Conservation (phyloP, 345 rosid genomes). For the Lepidium aucheri region DNA sequence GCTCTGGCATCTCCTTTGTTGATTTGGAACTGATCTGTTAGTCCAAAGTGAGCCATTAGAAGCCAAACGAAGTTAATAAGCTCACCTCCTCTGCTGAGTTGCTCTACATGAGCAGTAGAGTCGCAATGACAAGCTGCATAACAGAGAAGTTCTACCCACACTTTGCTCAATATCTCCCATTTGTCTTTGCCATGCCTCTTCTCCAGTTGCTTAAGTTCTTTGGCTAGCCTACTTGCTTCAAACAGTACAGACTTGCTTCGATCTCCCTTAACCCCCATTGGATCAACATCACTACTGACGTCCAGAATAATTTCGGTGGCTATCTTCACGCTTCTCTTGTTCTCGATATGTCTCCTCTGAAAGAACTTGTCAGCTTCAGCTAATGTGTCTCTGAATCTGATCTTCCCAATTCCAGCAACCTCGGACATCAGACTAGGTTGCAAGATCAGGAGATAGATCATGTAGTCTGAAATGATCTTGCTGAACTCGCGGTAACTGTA, state of each 20-base stretch:
- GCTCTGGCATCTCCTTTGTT: conserved; percentile 52
- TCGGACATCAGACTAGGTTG: conserved; percentile 47
- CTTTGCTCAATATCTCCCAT: conserved; percentile 45
- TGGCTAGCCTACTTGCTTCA: conserved; percentile 51
- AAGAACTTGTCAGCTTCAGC: conserved; percentile 41
- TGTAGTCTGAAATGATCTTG: conserved; percentile 47
- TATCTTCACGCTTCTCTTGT: background rate
- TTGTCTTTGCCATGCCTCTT: background rate
- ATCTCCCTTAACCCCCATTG: conserved; percentile 45
- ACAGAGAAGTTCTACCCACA: conserved; percentile 60
- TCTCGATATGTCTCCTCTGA: conserved; percentile 16
- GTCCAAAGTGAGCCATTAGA: conserved; percentile 70
- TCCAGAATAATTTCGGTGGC: conserved; percentile 22
- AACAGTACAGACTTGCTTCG: conserved; percentile 56
- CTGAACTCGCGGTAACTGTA: conserved; percentile 24
- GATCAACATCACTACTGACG: conserved; percentile 28
- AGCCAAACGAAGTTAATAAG: conserved; percentile 57
- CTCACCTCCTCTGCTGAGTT: conserved; percentile 59
- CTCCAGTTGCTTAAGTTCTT: conserved; percentile 29
- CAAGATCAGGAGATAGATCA: conserved; percentile 49
- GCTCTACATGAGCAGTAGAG: conserved; percentile 46
- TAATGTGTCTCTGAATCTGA: conserved; percentile 45
- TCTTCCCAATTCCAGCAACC: conserved; percentile 46
- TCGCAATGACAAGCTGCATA: conserved; percentile 55
- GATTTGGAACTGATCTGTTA: conserved; percentile 46